phyloP scores from a whole-genome alignment of 2,329 filamentous ascomycete species.

The Dothistroma pini region DNA sequence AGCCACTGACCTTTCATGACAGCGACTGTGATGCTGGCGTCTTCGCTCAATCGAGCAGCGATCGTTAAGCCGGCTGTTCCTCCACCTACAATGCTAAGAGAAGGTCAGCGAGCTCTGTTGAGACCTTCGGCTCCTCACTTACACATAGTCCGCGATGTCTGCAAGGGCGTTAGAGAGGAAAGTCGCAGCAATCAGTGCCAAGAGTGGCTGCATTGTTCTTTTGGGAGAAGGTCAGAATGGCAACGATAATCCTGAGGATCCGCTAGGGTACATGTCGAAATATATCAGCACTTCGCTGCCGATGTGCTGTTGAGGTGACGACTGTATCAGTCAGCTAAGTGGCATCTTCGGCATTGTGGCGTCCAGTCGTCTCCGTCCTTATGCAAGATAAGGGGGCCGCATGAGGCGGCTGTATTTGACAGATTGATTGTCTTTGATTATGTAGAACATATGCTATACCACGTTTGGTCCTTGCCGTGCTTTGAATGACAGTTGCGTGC shows the following conservation, averaged over 20 bases:
- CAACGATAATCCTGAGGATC: not conserved
- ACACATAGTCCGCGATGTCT: conserved; percentile 10
- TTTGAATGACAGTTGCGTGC: not conserved
- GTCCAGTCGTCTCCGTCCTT: not conserved
- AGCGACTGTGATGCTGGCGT: conserved; percentile 26
- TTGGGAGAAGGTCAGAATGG: not conserved
- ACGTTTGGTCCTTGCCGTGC: not conserved
- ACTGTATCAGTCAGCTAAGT: not conserved
- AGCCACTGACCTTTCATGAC: conserved; percentile 30
- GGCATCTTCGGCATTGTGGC: not conserved
- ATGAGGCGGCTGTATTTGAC: not conserved
- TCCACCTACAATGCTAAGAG: conserved; percentile 25
- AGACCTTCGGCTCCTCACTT: not conserved
- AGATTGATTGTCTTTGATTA: not conserved
- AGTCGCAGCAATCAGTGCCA: not conserved
- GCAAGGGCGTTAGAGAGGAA: not conserved
- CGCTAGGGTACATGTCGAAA: not conserved
- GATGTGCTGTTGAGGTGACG: not conserved
- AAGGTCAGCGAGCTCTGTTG: not conserved
- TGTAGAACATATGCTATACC: not conserved
- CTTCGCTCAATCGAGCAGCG: conserved; percentile 27
- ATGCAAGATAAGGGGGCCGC: not conserved
- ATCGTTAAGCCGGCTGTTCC: conserved; percentile 29
- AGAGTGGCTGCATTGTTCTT: not conserved
- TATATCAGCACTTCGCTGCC: not conserved